Conservation (phyloP, 371 early-diverging fungal species). For the Mycotypha africana region DNA sequence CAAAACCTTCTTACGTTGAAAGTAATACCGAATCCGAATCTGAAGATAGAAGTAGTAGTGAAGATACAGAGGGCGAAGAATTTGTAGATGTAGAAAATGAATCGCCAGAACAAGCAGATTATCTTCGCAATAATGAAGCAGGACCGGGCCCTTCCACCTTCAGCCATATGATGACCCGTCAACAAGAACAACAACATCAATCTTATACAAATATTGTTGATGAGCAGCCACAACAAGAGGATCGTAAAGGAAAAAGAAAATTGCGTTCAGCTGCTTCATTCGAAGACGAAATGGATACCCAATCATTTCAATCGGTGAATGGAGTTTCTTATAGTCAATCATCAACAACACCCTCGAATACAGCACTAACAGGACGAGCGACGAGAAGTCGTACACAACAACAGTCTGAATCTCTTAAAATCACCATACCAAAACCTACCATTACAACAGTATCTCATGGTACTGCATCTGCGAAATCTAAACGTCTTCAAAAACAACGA, state of each 20-base stretch:
- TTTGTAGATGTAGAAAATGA: conserved; percentile 21
- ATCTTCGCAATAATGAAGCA: conserved; percentile 28
- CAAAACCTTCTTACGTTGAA: conserved; percentile 35
- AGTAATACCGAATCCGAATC: conserved; percentile 48
- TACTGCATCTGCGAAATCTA: conserved; percentile 1
- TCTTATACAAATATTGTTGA: conserved; percentile 6
- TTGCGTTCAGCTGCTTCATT: conserved; percentile 15
- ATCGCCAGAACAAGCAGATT: conserved; percentile 14
- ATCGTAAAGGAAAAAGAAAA: conserved; percentile 37
- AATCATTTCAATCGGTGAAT: background rate
- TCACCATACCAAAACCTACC: background rate
- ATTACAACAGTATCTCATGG: background rate
- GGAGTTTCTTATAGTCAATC: background rate
- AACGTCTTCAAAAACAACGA: conserved; percentile 17
- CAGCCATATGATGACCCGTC: too few relatives aligned
- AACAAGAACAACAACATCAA: too few relatives aligned
- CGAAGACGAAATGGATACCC: conserved; percentile 26
- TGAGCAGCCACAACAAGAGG: conserved; percentile 2
- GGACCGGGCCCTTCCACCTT: conserved; percentile 11
- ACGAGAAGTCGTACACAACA: conserved; percentile 8
- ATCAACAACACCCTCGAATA: background rate
- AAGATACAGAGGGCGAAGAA: conserved; percentile 41
- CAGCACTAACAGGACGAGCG: background rate
- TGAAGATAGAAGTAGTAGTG: conserved; percentile 20
- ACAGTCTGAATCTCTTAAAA: background rate